phyloP scores from a whole-genome alignment of 306 rosid species.

The Vigna unguiculata region DNA sequence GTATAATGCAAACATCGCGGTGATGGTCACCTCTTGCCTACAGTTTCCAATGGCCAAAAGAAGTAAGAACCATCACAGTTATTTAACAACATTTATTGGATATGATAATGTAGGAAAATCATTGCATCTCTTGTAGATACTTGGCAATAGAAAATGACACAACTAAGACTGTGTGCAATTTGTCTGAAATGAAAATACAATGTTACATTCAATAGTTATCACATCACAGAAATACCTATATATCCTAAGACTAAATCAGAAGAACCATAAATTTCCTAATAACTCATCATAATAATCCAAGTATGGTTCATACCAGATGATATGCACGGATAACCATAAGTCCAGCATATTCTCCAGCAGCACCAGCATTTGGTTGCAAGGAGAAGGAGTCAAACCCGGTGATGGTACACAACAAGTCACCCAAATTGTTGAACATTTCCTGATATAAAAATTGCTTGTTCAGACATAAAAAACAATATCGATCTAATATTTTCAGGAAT shows the following conservation, averaged over 20 bases:
- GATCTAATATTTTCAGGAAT: slow-evolving; percentile 33
- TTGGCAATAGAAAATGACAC: slow-evolving; percentile 35
- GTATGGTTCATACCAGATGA: slow-evolving; percentile 67
- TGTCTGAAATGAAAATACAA: slow-evolving; percentile 16
- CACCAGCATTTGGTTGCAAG: slow-evolving; percentile 99
- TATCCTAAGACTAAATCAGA: slow-evolving; percentile 29
- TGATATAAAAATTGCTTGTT: slow-evolving; percentile 52
- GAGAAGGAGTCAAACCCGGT: slow-evolving; percentile 99
- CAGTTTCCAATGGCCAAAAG: slow-evolving; percentile 45
- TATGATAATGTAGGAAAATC: slow-evolving; percentile 13
- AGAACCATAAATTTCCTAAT: slow-evolving; percentile 7
- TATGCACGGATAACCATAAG: slow-evolving; percentile 99
- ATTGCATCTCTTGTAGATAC: slow-evolving; percentile 32
- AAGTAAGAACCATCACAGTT: slow-evolving; percentile 32
- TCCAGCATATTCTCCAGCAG: slow-evolving; percentile 99
- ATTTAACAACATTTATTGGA: slow-evolving; percentile 11
- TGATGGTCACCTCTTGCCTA: slow-evolving; percentile 97
- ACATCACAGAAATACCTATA: slow-evolving; percentile 2
- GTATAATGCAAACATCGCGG: slow-evolving; percentile 95
- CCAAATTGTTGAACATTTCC: slow-evolving; percentile 96
- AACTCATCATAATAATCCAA: slow-evolving; percentile 32
- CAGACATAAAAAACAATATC: slow-evolving; percentile 42
- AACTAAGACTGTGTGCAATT: background rate
- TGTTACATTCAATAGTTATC: background rate
- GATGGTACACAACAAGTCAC: slow-evolving; percentile 79